Percentiles rank a stretch among this genome's conserved stretches.
These are phyloP conservation scores for Noccaea bulbosa DNA, from an alignment of 345 rosid genomes.

Conservation along the genomic window DNA sequence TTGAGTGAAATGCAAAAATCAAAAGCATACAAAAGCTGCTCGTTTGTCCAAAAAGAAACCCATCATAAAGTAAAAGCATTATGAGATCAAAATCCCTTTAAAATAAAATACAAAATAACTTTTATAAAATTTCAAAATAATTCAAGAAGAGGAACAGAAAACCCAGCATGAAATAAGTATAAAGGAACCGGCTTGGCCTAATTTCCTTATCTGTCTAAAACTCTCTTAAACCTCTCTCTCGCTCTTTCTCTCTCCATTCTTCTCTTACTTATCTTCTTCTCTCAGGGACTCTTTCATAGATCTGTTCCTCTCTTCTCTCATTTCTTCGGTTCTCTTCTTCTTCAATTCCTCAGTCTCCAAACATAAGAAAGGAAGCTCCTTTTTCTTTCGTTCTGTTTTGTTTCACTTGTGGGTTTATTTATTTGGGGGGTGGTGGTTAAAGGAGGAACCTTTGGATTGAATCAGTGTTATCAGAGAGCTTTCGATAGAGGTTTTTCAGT, in stretches of 20 bases:
- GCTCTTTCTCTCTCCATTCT: conserved; percentile 6
- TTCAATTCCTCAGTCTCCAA: conserved; percentile 40
- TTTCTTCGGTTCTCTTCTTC: conserved; percentile 23
- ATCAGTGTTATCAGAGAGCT: conserved; percentile 26
- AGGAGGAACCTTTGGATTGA: conserved; percentile 18
- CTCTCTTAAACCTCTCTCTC: conserved; percentile 42
- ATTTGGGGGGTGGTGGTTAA: conserved; percentile 32
- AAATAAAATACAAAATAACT: background rate
- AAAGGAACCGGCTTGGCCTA: conserved; percentile 45
- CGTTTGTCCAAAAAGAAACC: conserved; percentile 50
- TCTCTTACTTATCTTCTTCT: conserved; percentile 28
- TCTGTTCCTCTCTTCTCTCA: conserved; percentile 17
- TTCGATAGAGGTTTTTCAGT: conserved; percentile 21
- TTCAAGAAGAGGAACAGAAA: conserved; percentile 39
- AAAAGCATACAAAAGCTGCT: conserved; percentile 49
- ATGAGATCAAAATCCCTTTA: conserved; percentile 37
- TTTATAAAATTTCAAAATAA: conserved; percentile 20
- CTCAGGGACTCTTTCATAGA: background rate
- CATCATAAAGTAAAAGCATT: conserved; percentile 48
- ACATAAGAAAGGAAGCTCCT: conserved; percentile 41
- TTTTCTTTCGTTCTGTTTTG: conserved; percentile 15
- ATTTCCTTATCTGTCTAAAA: conserved; percentile 44
- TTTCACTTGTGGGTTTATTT: conserved; percentile 24
- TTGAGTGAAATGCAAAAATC: conserved; percentile 48
- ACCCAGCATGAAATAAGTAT: conserved; percentile 46